Evolutionary conservation across 2,329 filamentous ascomycete genomes (phyloP), one percentile per base, ranked within the genome.

Genomic region (Delphinella strobiligena): DNA sequence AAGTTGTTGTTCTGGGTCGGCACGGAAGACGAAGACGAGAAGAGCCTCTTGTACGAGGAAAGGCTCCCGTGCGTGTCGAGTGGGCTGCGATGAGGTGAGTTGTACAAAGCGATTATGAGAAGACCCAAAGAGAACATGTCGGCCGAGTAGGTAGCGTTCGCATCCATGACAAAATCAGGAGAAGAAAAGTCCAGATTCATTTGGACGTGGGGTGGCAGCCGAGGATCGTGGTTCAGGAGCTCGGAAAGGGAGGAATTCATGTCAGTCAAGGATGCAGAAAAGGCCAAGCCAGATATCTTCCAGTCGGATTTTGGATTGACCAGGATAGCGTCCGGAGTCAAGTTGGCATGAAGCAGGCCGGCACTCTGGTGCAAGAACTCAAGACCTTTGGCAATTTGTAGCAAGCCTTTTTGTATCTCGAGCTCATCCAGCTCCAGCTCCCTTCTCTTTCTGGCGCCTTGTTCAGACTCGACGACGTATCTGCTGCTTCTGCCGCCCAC

Each of bases 221-320:
- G 74, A 15, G 87, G 78, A 52, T 96, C 89, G 53, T 88, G 72
- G 58, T 93, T 87, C 15, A 95, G 69, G 12, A 80, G 78, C 60
- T 95, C 87, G 19, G 82, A 80, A 15, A 96, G 71, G 36, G 93
- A 76, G 3, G 84, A 81, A 3, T 84, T 82, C 18, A 56, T 50
- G 7, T 53, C 49, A 19, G 76, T 79, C 15, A 82, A 83, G 51
- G 75, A 74, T 34, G 83, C 83, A 56, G 82, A 85, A 59, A 95
- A 98, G 0, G 82, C 77, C 30, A 98, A 72, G n/a, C 89, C 91
- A 51, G 87, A 89, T 45, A 98, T 84, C 60, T 98, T 98, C 91
- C 91, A 98, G 61, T 98, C 91, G 35, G 85, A 93, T 75, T 98
- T 98, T 31, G 84, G 77, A 62, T 98, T 98, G 60, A 98, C 78